These are phyloP conservation scores for Acer saccharum DNA, from an alignment of 345 rosid genomes.

Conservation along the genomic window DNA sequence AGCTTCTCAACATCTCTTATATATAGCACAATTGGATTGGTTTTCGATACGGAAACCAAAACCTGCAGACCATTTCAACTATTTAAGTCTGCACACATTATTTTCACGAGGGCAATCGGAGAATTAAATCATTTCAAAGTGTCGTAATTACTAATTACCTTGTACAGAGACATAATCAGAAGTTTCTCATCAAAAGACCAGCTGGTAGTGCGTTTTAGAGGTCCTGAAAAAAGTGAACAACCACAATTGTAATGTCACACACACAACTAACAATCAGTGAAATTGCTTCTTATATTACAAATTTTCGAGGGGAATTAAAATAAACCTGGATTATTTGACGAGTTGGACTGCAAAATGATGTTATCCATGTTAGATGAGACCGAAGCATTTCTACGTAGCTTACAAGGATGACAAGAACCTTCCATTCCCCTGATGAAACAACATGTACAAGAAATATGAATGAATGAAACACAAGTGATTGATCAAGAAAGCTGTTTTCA, in stretches of 20 bases:
- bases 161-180: slow-evolving; percentile 78
- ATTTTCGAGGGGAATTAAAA: not conserved
- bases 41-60: slow-evolving; percentile 70
- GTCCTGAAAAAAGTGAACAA: slow-evolving; percentile 37
- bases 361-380: slow-evolving; percentile 63
- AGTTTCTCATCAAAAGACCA: slow-evolving; percentile 91
- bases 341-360: slow-evolving; percentile 37
- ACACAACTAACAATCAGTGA: not conserved
- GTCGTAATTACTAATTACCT: slow-evolving; percentile 55
- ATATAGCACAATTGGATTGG: slow-evolving; percentile 75
- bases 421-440: slow-evolving; percentile 45
- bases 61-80: slow-evolving; percentile 48
- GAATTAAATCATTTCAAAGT: not conserved
- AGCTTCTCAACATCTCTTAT: slow-evolving; percentile 77
- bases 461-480: not conserved
- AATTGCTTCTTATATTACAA: not conserved
- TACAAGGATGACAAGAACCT: slow-evolving; percentile 44
- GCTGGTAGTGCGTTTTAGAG: slow-evolving; percentile 60
- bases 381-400: slow-evolving; percentile 75
- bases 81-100: not conserved
- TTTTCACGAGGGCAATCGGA: not conserved
- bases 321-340: slow-evolving; percentile 62
- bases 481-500: slow-evolving; percentile 9
- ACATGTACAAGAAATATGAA: not conserved
- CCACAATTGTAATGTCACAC: no score